Evolutionary conservation across 179 eudicot species (phyloP), one percentile per base, ranked within the genome.

Genomic region (Spergularia azorica): DNA sequence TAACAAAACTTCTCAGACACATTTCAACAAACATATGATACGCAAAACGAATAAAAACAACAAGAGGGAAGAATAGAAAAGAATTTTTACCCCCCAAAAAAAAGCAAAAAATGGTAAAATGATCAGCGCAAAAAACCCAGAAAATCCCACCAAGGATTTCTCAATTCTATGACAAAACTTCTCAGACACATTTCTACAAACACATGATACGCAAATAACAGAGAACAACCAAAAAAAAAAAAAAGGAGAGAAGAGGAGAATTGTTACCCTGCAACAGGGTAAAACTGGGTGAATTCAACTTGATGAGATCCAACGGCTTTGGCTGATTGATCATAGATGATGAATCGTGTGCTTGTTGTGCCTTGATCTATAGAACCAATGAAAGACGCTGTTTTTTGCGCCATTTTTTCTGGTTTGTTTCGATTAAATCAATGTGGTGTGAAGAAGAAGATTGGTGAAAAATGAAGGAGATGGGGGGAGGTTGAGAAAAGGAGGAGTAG

Each of bases 291-390:
- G 91, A 95, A 95, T 81, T 95, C 99, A 46, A 87, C 91, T 81
- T 95, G 99, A 80, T 95, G 98, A 76, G 97, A 93, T 84, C 91
- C 99, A 38, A 95, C 77, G 2, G 87, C 18, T 15, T 68, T 72
- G 0, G 89, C 86, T 1, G 77, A 51, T 41, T 82, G 76, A 74
- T 95, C 90, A 74, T 95, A 95, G 82, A 95, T 88, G 78, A 95
- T 91, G 87, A 95, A 93, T 62, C 99, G 79, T 8, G 97, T 90
- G 76, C 99, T 95, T 9, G 98, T 95, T 57, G 99, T 95, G 16
- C 99, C 99, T 84, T 95, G 99, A 88, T 95, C 99, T 18, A 95
- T 85, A 26, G 99, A 89, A 17, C 97, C 98, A 48, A 95, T 84
- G 77, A 79, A 91, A 6, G 81, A 84, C 6, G 77, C 83, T 32